Base-by-base conservation (phyloP, 306 rosid genomes). In the Malus sieversii region DNA sequence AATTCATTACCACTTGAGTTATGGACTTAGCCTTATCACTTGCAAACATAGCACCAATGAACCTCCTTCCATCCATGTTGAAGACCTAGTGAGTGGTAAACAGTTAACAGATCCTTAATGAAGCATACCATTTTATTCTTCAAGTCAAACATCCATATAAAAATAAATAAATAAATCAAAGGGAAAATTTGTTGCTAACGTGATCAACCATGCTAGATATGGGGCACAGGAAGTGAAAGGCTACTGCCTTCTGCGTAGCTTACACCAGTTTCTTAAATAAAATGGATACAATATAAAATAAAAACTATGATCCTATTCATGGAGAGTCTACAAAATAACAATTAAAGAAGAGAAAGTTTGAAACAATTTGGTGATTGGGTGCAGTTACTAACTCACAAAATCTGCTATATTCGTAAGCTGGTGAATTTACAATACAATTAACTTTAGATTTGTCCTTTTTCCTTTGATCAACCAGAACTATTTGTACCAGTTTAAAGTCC, bases 21-120 rank as follows among this genome's bases (percentile, higher is more conserved):
- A 95, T 86, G 72, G 91, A 83, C 53, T 73, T 81, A 67, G 97
- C 95, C 83, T 89, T 84, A 72, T 90, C 92, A 83, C 96, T 89
- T 75, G 87, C 72, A 88, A 73, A 92, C 86, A 92, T 82, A 58
- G 99, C 90, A 62, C 66, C 71, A 66, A 95, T 92, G 93, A 95
- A 92, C 82, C 99, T 92, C 86, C 99, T 92, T 78, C 93, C 99
- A 35, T 92, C 99, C 97, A 92, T 92, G 85, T 92, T 95, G 73
- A 90, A 95, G 81, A 86, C 91, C 99, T 95, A 77, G 42, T 75
- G 80, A 70, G 66, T 22, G 51, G 78, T 71, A 82, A 78, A 78
- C 42, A 46, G 69, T 71, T 80, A 76, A 77, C 44, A 48, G 70
- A 72, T 65, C 66, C 33, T 27, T 63, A 66, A 27, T 59, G 79